Percentiles rank a stretch among this genome's conserved stretches.
phyloP scores from a whole-genome alignment of 1,284 basidiomycete genomes.

The Xerocomus amazonicus region DNA sequence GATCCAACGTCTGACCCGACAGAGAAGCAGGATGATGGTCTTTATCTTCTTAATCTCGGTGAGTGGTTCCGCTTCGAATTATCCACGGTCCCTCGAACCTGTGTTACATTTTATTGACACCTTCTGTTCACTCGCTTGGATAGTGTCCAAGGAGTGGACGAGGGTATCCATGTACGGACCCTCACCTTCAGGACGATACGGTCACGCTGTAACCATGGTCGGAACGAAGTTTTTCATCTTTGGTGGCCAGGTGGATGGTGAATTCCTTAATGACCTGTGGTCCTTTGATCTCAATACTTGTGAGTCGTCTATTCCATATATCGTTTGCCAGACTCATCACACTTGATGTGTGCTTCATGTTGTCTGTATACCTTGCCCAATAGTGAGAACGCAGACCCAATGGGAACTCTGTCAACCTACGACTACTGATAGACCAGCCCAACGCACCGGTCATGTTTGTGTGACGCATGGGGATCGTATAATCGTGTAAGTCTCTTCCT shows the following conservation, averaged over 20 bases:
- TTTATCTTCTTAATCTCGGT: conserved; percentile 97
- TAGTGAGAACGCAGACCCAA: conserved; percentile 67
- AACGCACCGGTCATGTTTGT: conserved; percentile 91
- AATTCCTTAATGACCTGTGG: conserved; percentile 97
- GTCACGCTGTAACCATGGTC: conserved; percentile 92
- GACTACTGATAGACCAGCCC: conserved; percentile 68
- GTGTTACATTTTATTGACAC: conserved; percentile 7
- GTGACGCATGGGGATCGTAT: conserved; percentile 85
- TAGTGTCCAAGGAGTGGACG: conserved; percentile 93
- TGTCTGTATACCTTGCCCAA: conserved; percentile 7
- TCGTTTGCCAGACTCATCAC: conserved; percentile 1
- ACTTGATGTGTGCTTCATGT: conserved; percentile 3
- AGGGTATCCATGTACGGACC: conserved; percentile 75
- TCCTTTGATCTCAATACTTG: conserved; percentile 93
- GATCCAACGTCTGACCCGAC: conserved; percentile 61
- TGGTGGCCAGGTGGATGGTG: conserved; percentile 95
- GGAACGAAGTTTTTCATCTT: conserved; percentile 93
- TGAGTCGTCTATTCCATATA: conserved; percentile 42
- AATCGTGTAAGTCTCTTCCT: conserved; percentile 60
- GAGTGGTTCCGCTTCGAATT: conserved; percentile 31
- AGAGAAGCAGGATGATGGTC: conserved; percentile 88
- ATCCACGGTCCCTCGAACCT: background rate
- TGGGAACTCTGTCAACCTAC: conserved; percentile 81
- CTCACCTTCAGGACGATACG: conserved; percentile 86
- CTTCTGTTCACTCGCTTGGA: background rate